Evolutionary conservation across 345 rosid genomes (phyloP).

Genomic region (Rhodamnia rubescens): DNA sequence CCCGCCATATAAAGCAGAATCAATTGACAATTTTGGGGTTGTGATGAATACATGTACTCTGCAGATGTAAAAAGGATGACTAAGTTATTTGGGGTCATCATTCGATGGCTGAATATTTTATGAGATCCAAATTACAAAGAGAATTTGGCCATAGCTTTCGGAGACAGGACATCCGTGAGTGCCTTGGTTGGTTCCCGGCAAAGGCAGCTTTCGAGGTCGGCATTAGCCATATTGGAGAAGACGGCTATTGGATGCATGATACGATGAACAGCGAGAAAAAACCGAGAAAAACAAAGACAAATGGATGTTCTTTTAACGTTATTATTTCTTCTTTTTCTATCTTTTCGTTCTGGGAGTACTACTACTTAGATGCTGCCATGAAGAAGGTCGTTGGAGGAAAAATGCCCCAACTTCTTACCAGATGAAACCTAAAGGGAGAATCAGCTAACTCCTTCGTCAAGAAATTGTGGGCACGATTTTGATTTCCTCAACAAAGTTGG

Average conservation of each 20-base stretch:
- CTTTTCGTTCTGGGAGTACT: not conserved
- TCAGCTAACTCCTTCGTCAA: not conserved
- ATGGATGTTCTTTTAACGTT: not conserved
- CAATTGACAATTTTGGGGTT: not conserved
- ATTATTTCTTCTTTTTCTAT: not conserved
- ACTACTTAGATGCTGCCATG: not conserved
- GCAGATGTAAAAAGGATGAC: slow-evolving; percentile 1
- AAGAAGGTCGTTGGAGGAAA: not conserved
- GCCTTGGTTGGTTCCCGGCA: not conserved
- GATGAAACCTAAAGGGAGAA: not conserved
- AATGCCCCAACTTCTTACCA: not conserved
- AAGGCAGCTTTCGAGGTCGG: not conserved
- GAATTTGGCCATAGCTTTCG: not conserved
- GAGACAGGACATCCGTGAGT: not conserved
- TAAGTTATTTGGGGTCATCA: not conserved
- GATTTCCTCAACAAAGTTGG: not conserved
- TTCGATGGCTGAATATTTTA: not conserved
- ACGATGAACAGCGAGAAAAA: not conserved
- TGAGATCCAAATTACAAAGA: not conserved
- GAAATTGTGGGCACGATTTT: not conserved
- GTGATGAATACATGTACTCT: not conserved
- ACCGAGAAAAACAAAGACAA: not conserved
- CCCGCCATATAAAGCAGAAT: not conserved
- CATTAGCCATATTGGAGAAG: not conserved
- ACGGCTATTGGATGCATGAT: not conserved